Evolutionary conservation across 1,284 basidiomycete genomes (phyloP).

Genomic region (Marasmius fiardii): DNA sequence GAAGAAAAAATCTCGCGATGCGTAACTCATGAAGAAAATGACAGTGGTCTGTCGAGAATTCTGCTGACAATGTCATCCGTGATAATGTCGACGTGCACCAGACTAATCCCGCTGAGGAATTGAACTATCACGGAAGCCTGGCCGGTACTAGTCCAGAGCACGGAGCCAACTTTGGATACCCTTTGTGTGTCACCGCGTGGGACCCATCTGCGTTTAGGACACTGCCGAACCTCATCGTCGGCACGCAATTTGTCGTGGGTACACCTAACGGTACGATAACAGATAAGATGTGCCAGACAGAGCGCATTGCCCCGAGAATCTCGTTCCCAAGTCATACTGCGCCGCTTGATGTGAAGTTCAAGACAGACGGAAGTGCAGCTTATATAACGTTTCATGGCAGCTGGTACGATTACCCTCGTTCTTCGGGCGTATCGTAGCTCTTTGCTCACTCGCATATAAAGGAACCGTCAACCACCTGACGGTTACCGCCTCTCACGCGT

Average conservation of each 20-base stretch:
- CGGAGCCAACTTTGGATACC: constrained; percentile 4
- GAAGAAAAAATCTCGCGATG: background rate
- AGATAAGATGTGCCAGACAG: background rate
- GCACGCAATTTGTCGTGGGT: background rate
- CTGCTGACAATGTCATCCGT: background rate
- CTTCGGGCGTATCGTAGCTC: background rate
- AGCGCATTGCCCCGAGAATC: background rate
- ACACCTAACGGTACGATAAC: background rate
- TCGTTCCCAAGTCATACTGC: background rate
- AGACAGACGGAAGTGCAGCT: background rate
- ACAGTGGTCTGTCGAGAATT: constrained; percentile 2
- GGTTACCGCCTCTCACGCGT: constrained; percentile 1
- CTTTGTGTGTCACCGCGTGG: background rate
- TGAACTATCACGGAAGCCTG: background rate
- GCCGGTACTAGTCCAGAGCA: background rate
- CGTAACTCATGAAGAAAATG: background rate
- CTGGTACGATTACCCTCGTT: background rate
- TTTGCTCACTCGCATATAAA: background rate
- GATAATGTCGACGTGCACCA: constrained; percentile 1
- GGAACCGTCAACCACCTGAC: background rate
- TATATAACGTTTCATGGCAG: constrained; percentile 2
- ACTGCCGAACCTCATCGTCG: background rate
- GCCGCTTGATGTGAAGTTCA: constrained; percentile 2
- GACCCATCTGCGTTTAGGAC: background rate
- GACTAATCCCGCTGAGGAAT: constrained; percentile 2